These are phyloP conservation scores for Mimosa bimucronata DNA, from an alignment of 306 rosid species.

Conservation along the genomic window DNA sequence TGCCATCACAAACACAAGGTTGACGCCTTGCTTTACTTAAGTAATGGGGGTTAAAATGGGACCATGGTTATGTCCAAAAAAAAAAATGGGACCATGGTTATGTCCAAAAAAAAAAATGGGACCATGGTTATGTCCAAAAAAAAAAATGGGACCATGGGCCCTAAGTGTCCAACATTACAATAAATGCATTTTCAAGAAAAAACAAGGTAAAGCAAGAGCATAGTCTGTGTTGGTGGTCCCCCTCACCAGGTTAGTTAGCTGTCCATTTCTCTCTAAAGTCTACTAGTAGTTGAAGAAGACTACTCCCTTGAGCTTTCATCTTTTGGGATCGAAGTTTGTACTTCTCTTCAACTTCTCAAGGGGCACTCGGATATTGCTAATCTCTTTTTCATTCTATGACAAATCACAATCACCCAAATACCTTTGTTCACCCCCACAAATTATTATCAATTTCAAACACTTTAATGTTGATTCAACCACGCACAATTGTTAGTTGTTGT, in stretches of 20 bases:
- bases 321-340: not conserved
- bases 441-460: not conserved
- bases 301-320: not conserved
- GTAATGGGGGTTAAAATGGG: not conserved
- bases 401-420: not conserved
- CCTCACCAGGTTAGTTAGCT: not conserved
- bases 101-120: too few relatives aligned
- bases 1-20: not conserved
- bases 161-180: not conserved
- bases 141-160: conserved; percentile 1
- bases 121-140: too few relatives aligned
- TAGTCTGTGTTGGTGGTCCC: not conserved
- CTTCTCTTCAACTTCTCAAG: not conserved
- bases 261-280: not conserved
- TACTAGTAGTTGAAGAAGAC: not conserved
- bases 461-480: not conserved
- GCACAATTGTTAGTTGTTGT: not conserved
- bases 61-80: too few relatives aligned
- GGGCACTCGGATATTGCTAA: not conserved
- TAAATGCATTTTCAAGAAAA: not conserved
- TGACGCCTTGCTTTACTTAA: not conserved
- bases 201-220: not conserved
- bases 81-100: too few relatives aligned
- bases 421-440: not conserved
- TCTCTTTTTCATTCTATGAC: not conserved